phyloP scores from a whole-genome alignment of 352 stramenopile species.

The Phytopythium litorale region DNA sequence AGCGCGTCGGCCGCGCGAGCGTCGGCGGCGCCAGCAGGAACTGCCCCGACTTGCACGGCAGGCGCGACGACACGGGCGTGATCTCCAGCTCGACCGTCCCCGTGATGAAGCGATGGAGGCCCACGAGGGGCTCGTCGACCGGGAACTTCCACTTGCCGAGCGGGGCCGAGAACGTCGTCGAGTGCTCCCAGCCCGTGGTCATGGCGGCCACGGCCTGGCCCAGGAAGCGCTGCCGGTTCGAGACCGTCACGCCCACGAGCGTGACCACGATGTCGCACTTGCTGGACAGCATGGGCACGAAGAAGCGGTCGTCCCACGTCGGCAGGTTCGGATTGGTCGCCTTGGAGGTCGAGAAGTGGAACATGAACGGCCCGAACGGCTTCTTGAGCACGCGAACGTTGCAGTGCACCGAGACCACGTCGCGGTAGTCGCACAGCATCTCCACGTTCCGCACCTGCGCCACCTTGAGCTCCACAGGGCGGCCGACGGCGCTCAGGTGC shows the following conservation, averaged over 20 bases:
- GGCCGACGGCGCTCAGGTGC: constrained; percentile 48
- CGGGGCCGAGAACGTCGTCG: constrained; percentile 28
- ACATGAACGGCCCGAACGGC: constrained; percentile 85
- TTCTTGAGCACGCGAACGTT: constrained; percentile 85
- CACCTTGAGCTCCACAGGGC: constrained; percentile 60
- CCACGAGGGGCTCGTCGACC: constrained; percentile 61
- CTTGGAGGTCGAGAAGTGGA: constrained; percentile 67
- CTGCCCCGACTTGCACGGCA: constrained; percentile 71
- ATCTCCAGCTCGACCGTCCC: constrained; percentile 58
- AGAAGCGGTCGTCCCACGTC: constrained; percentile 63
- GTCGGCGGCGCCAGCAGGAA: constrained; percentile 60
- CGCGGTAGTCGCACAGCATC: constrained; percentile 76
- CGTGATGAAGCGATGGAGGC: constrained; percentile 60
- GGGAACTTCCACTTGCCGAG: constrained; percentile 81
- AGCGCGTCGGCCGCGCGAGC: constrained; percentile 30
- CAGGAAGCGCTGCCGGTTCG: constrained; percentile 52
- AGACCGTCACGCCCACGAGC: constrained; percentile 60
- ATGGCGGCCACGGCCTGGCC: constrained; percentile 59
- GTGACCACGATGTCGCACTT: constrained; percentile 80
- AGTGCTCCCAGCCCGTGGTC: constrained; percentile 60
- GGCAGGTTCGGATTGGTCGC: constrained; percentile 54
- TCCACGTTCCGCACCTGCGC: constrained; percentile 40
- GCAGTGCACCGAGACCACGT: constrained; percentile 63
- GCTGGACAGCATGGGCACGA: constrained; percentile 77
- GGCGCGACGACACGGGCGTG: constrained; percentile 47